Evolutionary conservation across 768 basidiomycete species (phyloP), one percentile per base, ranked within the genome.

Genomic region (Sporobolomyces roseus): DNA sequence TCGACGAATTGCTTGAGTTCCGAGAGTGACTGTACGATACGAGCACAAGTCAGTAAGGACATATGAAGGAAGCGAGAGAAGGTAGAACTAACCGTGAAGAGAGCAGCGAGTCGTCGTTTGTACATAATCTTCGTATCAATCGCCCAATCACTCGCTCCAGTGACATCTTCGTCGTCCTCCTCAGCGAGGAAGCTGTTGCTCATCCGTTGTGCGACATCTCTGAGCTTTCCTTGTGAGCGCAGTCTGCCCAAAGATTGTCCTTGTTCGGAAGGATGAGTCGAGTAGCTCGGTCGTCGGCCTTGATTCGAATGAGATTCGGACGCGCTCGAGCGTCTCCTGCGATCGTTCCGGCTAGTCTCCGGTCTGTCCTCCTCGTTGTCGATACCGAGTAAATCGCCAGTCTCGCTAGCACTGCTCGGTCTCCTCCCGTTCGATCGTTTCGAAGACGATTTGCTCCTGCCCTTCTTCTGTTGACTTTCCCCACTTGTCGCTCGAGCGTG

Each of bases 61-160:
- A 21, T 17, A 16, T 35, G 21, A 35, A 30, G 16, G 6, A n/a
- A n/a, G 51, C 5, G n/a, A 36, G 12, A 10, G 16, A n/a, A 30
- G 25, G 25, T n/a, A n/a, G 87, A 83, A 9, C 86, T 46, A 65
- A 71, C 82, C 50, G 92, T 85, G 78, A 89, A 96, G 16, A 92
- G 83, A 53, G 82, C 86, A 0, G 91, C 89, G 60, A 98, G 90
- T 70, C 88, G 83, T 49, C 93, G 86, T 80, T 97, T 98, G 83
- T 52, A 68, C 58, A 74, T 73, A 45, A 74, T 74, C 29, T 67
- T 50, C 12, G 62, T 70, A 38, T 74, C 74, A 62, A 74, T 65
- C 8, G 55, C 68, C 72, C 74, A 74, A 38, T 75, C 72, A n/a
- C 63, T 66, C 53, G 61, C 50, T n/a, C 58, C 65, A 19, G 55